Base-by-base conservation (phyloP, 805 yeast species). In the Metschnikowia aberdeeniae region DNA sequence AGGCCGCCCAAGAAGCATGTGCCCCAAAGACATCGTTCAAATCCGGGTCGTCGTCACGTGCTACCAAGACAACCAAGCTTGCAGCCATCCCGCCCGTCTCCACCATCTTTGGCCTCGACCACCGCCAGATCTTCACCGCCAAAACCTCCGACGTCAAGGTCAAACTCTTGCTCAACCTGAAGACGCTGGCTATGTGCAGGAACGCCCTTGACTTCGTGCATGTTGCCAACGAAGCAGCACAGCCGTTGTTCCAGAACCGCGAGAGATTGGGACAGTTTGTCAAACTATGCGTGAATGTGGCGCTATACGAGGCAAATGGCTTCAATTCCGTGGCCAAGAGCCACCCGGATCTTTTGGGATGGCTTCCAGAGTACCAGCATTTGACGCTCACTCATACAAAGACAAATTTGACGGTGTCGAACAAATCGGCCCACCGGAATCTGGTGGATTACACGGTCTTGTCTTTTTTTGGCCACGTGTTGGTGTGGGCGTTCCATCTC, bases 401-500 rank as follows among this genome's bases (percentile, higher is more conserved):
- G 3, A 65, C 73, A 6, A 57, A 57, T 47, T 48, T 61, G 26
- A 69, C 74, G 1, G 60, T 60, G 11, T 65, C 72, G n/a, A 62
- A 52, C 42, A 66, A 59, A 47, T 52, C 57, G 22, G 57, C 62
- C 7, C 73, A 68, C 49, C 58, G 60, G 39, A 68, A 68, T 51
- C 51, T 57, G 45, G 62, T 68, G 39, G 74, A 69, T 50, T 69
- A 69, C 49, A 55, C 68, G 4, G 69, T 66, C 10, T 59, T 69
- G 30, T 55, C 71, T 3, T 63, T 65, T 52, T 55, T 67, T 32
- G 75, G 75, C 5, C 64, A 66, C 51, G 64, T 68, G 24, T 49
- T 69, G 26, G 58, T 69, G 17, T 69, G 75, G 75, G 67, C 66
- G 6, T 48, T 48, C 10, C 57, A 62, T 45, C 60, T 56, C 40